Evolutionary conservation across 257 asterid species (phyloP), one percentile per base, ranked within the genome.

Genomic region (Pogostemon cablin): DNA sequence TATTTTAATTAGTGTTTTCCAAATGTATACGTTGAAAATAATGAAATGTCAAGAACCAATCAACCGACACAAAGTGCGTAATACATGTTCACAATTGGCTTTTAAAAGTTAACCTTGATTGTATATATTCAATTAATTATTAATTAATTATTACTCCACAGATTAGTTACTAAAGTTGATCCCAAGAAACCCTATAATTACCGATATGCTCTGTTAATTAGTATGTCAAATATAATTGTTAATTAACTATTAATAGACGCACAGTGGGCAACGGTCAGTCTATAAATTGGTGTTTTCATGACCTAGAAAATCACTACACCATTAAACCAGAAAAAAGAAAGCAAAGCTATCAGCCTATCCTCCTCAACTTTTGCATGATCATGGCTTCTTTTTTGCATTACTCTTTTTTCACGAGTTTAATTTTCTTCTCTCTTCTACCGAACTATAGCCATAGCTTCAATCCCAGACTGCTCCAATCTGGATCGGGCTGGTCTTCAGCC

Each of bases 401-500:
- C 34, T 48, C 73, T 11, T 7, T 78, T 53, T 71, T 81, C 34
- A 49, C 83, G 37, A 75, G 47, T 17, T 67, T 86, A 3, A 69
- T 83, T 15, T 56, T 78, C 38, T 69, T 82, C 60, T 64, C 81
- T 54, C 65, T 81, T 40, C 6, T 87, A 6, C 9, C 77, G 3
- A 85, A 43, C 68, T 66, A 73, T 7, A 79, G 88, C 78, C 72
- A 62, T 59, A 70, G 84, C 72, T 90, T 90, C 86, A 84, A 81
- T 48, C 97, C 88, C 15, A 86, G 82, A 65, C 77, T 58, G 54
- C 48, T 81, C 95, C 2, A 77, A 12, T n/a, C 83, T 0, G 77
- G 66, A 6, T 72, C 80, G n/a, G 79, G 46, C 20, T 92, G 98
- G 98, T 79, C 93, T 2, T 32, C 90, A 0, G 92, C 91, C n/a